phyloP scores from a whole-genome alignment of 768 basidiomycete species.

The Agrocybe pediades region DNA sequence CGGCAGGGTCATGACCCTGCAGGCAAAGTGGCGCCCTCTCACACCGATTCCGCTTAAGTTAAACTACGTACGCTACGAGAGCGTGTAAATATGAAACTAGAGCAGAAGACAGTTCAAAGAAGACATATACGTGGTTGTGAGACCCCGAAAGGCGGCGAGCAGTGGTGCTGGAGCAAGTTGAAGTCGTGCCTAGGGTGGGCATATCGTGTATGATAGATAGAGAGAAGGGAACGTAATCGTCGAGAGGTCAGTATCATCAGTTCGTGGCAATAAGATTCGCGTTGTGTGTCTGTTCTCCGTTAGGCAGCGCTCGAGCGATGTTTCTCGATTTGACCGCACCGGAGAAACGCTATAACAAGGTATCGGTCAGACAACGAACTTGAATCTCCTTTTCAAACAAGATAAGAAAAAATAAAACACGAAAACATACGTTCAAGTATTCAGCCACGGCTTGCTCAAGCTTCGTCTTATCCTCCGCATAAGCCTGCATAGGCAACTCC shows the following conservation, averaged over 20 bases:
- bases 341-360: background rate
- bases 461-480: constrained; percentile 26
- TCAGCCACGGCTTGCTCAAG: constrained; percentile 18
- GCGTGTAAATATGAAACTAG: background rate
- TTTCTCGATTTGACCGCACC: background rate
- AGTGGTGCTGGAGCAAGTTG: background rate
- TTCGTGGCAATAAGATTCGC: background rate
- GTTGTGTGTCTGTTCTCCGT: background rate
- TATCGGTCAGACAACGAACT: background rate
- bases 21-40: background rate
- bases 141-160: no score
- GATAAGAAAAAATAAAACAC: background rate
- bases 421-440: constrained; percentile 17
- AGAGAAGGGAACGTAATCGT: no score
- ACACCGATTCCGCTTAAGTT: background rate
- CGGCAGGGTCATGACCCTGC: background rate
- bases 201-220: no score
- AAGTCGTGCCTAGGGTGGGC: no score
- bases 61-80: no score
- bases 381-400: background rate
- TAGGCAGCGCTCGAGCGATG: background rate
- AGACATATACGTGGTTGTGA: background rate
- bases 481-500: constrained; percentile 24
- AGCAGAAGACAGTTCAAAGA: background rate
- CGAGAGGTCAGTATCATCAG: no score